These are phyloP conservation scores for Mallotus nudiflorus DNA, from an alignment of 345 rosid genomes.

Conservation along the genomic window DNA sequence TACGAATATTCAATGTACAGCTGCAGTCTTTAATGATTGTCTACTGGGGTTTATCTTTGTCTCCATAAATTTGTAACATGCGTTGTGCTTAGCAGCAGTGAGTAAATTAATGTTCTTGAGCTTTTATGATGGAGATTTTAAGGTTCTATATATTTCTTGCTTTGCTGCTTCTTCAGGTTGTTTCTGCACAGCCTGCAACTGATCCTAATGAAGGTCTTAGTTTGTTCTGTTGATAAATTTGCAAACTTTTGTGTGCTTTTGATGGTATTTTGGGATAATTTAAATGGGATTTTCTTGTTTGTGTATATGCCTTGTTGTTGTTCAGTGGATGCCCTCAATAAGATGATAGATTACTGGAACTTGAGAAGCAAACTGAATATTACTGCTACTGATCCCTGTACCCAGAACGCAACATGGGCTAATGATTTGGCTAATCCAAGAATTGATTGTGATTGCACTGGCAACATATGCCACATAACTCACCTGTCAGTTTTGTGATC, in stretches of 20 bases:
- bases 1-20: conserved; percentile 21
- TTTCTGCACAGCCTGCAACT: conserved; percentile 41
- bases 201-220: conserved; percentile 44
- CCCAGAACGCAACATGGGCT: conserved; percentile 41
- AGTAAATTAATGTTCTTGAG: neutral
- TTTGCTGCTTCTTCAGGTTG: conserved; percentile 36
- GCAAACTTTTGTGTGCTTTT: neutral
- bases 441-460: conserved; percentile 46
- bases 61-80: neutral
- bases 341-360: conserved; percentile 46
- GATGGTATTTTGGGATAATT: neutral
- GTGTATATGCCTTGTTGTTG: too few species aligned
- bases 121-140: conserved; percentile 32
- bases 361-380: conserved; percentile 42
- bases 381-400: conserved; percentile 44
- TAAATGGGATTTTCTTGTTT: too few species aligned
- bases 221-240: neutral
- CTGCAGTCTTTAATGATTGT: neutral
- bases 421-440: conserved; percentile 41
- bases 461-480: conserved; percentile 46
- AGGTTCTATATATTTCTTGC: conserved; percentile 23
- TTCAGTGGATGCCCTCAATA: conserved; percentile 49
- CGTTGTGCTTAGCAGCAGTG: too few species aligned
- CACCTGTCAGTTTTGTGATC: conserved; percentile 44
- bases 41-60: neutral